A percentile compares a stretch with the other conserved stretches of the same genome.
phyloP scores from a whole-genome alignment of 1,284 basidiomycete genomes.

The Cryptococcus neoformans region DNA sequence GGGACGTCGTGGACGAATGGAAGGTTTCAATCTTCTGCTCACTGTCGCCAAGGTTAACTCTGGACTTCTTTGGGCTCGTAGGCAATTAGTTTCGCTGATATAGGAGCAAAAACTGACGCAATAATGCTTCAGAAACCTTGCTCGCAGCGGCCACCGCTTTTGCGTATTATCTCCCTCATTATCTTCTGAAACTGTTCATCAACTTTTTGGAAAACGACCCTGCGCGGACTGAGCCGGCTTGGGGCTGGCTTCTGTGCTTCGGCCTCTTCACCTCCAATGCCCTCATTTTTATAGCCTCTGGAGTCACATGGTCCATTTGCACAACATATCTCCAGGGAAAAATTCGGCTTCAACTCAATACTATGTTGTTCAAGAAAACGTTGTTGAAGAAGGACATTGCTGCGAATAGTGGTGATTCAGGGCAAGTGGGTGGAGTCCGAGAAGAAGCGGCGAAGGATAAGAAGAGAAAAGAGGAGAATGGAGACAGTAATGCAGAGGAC shows the following conservation, averaged over 20 bases:
- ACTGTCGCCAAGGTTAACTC: slow-evolving; percentile 46
- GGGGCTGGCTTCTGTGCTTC: slow-evolving; percentile 52
- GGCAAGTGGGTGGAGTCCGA: slow-evolving; percentile 21
- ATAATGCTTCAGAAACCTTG: slow-evolving; percentile 49
- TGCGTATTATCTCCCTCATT: slow-evolving; percentile 73
- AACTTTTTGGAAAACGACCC: slow-evolving; percentile 63
- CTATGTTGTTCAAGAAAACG: slow-evolving; percentile 82
- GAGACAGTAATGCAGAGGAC: slow-evolving; percentile 50
- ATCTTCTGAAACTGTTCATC: slow-evolving; percentile 69
- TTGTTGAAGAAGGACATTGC: slow-evolving; percentile 83
- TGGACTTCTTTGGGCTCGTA: slow-evolving; percentile 38
- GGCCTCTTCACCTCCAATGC: slow-evolving; percentile 67
- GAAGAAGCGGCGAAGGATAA: slow-evolving; percentile 34
- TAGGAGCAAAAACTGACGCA: not conserved
- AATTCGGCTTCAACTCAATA: slow-evolving; percentile 76
- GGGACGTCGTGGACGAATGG: slow-evolving; percentile 27
- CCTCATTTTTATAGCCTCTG: slow-evolving; percentile 53
- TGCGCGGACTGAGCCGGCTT: slow-evolving; percentile 51
- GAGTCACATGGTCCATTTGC: slow-evolving; percentile 46
- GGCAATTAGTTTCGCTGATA: slow-evolving; percentile 9
- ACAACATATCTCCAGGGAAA: slow-evolving; percentile 50
- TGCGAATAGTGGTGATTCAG: slow-evolving; percentile 26
- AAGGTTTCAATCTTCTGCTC: slow-evolving; percentile 45
- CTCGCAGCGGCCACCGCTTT: slow-evolving; percentile 64
- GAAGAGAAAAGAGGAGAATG: slow-evolving; percentile 32